Base-by-base conservation (phyloP, 2,329 filamentous ascomycete genomes). In the Botryotinia narcissicola region DNA sequence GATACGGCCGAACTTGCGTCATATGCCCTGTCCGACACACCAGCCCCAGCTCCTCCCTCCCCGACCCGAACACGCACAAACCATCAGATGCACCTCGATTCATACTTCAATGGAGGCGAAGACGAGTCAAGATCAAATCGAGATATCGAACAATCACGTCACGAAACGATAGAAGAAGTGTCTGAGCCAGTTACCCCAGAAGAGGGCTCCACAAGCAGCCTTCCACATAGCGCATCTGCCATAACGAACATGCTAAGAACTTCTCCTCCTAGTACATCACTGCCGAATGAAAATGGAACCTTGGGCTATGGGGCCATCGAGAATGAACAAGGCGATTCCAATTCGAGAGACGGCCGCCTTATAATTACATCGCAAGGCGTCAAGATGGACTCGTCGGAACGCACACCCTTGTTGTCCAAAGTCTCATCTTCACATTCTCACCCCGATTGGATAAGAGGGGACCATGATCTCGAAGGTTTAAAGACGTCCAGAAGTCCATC, bases 1-100 rank as follows among this genome's bases (percentile, higher is more conserved):
- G 92, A 96, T 80, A 97, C 94, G 3, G 93, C 94, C 70, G 93
- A 97, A 82, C 86, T 97, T 73, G 94, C 94, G 61, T 93, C 89
- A 29, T 94, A 95, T 81, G 91, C 93, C 68, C 87, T 97, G 42
- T 91, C 91, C 57, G 89, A 92, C 78, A 86, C 87, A 78, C 77
- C 76, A 22, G 5, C 66, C 35, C 77, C 76, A 48, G 78, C 76
- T 61, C 79, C 81, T 80, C 74, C 76, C 40, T 78, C 78, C 44
- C 79, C 79, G 22, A 73, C 75, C 32, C 75, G 75, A 40, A 73
- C 74, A 60, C 75, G 75, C 14, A 62, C 74, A 16, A 57, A 67
- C 8, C 51, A 57, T 57, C 78, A 79, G 73, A 76, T 78, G 54
- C 71, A 78, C 10, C 73, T 79, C 46, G 80, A 80, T 68, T 77